Evolutionary conservation across 257 asterid genomes (phyloP).

Genomic region (Nemophila menziesii): DNA sequence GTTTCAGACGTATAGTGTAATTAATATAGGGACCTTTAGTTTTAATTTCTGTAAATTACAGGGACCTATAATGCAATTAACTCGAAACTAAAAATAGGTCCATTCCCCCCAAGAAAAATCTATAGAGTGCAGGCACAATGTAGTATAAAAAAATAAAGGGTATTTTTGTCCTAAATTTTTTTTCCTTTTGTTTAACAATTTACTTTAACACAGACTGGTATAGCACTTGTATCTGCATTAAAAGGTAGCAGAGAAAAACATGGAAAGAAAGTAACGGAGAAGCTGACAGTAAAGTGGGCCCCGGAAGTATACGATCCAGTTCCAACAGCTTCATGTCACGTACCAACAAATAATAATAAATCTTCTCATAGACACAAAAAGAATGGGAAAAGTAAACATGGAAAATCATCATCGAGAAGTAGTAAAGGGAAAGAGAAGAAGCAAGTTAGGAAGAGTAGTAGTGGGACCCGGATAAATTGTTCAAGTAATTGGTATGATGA

Average conservation of each 20-base stretch:
- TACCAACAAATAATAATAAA: constrained; percentile 43
- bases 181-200: no score
- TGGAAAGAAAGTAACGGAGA: constrained; percentile 42
- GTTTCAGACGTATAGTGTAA: no score
- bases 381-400: constrained; percentile 58
- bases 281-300: constrained; percentile 69
- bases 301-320: constrained; percentile 89
- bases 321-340: constrained; percentile 77
- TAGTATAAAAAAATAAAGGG: neutral
- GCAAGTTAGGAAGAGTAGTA: constrained; percentile 41
- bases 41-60: no score
- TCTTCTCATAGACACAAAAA: constrained; percentile 41
- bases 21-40: no score
- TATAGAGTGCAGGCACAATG: neutral
- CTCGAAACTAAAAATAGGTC: no score
- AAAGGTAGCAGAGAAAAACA: constrained; percentile 93
- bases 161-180: constrained; percentile 15
- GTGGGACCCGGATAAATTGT: no score
- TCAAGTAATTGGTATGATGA: no score
- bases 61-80: no score
- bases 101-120: no score
- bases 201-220: constrained; percentile 49
- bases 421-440: constrained; percentile 70
- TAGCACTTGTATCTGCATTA: constrained; percentile 70
- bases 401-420: constrained; percentile 56